A percentile compares a stretch with the other conserved stretches of the same genome.
phyloP scores from a whole-genome alignment of 768 basidiomycete genomes.

The Suillus luteus region DNA sequence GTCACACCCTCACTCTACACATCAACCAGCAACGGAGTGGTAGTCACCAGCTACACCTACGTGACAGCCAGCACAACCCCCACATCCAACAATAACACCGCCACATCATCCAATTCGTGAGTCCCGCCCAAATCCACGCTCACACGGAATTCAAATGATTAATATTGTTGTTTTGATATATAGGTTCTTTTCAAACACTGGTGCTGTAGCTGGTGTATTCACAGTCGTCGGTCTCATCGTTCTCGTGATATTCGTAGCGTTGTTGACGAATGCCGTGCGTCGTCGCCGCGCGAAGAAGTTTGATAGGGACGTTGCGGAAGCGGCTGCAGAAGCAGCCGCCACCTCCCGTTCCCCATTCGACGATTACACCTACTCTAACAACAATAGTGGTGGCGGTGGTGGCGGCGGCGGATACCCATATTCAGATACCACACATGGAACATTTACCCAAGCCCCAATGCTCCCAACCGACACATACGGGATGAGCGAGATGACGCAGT shows the following conservation, averaged over 20 bases:
- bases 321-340: conserved; percentile 63
- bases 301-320: conserved; percentile 74
- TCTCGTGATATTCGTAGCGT: conserved; percentile 49
- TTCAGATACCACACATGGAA: conserved; percentile 59
- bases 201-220: conserved; percentile 73
- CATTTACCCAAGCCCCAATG: conserved; percentile 51
- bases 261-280: conserved; percentile 55
- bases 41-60: not conserved
- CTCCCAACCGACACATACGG: conserved; percentile 46
- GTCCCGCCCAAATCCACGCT: not conserved
- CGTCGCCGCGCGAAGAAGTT: conserved; percentile 64
- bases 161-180: not conserved
- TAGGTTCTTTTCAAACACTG: conserved; percentile 74
- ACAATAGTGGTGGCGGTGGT: conserved; percentile 25
- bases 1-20: conserved; percentile 5
- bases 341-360: conserved; percentile 54
- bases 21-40: conserved; percentile 3
- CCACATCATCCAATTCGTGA: conserved; percentile 26
- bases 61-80: conserved; percentile 6
- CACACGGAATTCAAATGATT: conserved; percentile 15
- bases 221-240: conserved; percentile 67
- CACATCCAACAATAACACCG: not conserved
- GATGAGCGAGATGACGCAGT: conserved; percentile 50
- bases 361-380: conserved; percentile 39
- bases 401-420: conserved; percentile 35